phyloP scores from a whole-genome alignment of 768 basidiomycete species.

The Sarcodon aspratus region DNA sequence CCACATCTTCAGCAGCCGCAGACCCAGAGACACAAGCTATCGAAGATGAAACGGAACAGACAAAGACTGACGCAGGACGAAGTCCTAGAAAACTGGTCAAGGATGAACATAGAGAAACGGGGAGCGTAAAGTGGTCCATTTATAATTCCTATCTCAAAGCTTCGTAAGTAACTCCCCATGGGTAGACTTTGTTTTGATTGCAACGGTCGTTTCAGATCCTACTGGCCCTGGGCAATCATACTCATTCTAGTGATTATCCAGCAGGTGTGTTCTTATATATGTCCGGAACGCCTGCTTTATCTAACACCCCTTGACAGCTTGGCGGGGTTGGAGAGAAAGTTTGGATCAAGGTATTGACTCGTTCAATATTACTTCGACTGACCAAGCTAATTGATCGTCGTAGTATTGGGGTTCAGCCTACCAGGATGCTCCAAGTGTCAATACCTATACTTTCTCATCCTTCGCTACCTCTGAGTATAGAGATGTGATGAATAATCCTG shows the following conservation, averaged over 20 bases:
- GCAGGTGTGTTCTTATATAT: slow-evolving; percentile 9
- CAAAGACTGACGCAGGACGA: slow-evolving; percentile 28
- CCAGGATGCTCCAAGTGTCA: slow-evolving; percentile 7
- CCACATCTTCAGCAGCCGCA: slow-evolving; percentile 5
- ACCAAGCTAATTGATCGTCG: neutral
- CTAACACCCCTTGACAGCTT: slow-evolving; percentile 20
- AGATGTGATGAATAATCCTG: slow-evolving; percentile 10
- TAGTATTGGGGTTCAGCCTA: slow-evolving; percentile 66
- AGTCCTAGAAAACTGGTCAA: slow-evolving; percentile 67
- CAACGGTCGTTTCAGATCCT: slow-evolving; percentile 32
- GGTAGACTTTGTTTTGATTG: neutral
- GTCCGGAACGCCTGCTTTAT: neutral
- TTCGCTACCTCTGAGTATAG: slow-evolving; percentile 15
- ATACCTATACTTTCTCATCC: slow-evolving; percentile 8
- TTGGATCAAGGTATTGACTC: slow-evolving; percentile 49
- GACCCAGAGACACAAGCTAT: slow-evolving; percentile 13
- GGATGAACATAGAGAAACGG: slow-evolving; percentile 73
- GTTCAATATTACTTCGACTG: slow-evolving; percentile 10
- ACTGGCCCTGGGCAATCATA: slow-evolving; percentile 55
- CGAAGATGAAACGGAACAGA: slow-evolving; percentile 15
- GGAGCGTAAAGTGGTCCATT: slow-evolving; percentile 70
- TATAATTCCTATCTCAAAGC: slow-evolving; percentile 58
- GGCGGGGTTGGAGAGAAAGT: slow-evolving; percentile 49
- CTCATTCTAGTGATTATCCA: slow-evolving; percentile 33
- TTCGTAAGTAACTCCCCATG: slow-evolving; percentile 34